A percentile compares a stretch with the other conserved stretches of the same genome.
Evolutionary conservation across 108 stramenopile genomes (phyloP).

Genomic region (Nannochloropsis oceanica): DNA sequence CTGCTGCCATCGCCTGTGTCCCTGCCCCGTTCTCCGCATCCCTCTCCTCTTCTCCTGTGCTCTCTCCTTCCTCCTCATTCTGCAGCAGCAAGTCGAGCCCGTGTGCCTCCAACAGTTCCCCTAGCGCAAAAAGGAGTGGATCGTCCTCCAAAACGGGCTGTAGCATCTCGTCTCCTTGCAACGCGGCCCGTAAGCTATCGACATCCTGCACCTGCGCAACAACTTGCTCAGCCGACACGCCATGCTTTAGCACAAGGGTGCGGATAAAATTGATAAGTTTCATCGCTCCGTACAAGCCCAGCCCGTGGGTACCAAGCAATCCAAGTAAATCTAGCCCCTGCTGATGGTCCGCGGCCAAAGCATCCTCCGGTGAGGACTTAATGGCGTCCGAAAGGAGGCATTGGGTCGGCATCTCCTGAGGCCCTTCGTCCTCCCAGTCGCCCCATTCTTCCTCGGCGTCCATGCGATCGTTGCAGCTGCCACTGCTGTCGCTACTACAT

Average conservation of each 20-base stretch:
- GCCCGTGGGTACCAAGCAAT: not conserved
- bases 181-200: not conserved
- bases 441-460: not conserved
- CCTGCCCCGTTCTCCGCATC: not conserved
- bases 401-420: not conserved
- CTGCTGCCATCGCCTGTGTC: not conserved
- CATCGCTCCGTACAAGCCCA: not conserved
- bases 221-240: not conserved
- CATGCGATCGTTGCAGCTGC: not conserved
- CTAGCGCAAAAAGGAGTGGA: not conserved
- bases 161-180: not conserved
- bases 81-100: not conserved
- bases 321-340: not conserved
- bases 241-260: not conserved
- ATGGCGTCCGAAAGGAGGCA: not conserved
- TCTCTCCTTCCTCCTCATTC: not conserved
- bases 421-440: not conserved
- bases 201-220: not conserved
- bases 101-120: not conserved
- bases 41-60: not conserved
- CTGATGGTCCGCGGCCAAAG: not conserved
- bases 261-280: not conserved
- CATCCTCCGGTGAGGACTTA: not conserved
- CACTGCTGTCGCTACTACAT: too few relatives aligned
- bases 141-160: not conserved